Evolutionary conservation across 2,329 filamentous ascomycete genomes (phyloP).

Genomic region (Xylariales sp.): DNA sequence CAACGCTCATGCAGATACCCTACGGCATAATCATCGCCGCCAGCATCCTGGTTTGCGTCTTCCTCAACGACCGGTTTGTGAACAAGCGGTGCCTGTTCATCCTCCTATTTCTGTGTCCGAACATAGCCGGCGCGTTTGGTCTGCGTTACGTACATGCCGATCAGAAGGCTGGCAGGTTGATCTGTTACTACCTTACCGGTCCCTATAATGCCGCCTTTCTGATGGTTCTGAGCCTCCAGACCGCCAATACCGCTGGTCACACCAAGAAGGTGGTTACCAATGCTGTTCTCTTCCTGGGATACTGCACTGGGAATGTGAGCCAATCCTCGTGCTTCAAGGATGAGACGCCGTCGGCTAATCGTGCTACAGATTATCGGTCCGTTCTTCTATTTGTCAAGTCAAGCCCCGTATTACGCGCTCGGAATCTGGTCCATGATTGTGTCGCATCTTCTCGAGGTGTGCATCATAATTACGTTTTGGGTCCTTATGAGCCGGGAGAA

Average conservation of each 20-base stretch:
- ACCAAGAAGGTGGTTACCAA: conserved; percentile 59
- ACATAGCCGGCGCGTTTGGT: conserved; percentile 49
- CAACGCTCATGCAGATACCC: conserved; percentile 49
- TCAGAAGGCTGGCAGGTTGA: conserved; percentile 41
- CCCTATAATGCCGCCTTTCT: conserved; percentile 51
- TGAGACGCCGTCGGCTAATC: background rate
- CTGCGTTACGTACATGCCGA: conserved; percentile 41
- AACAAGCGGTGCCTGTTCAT: conserved; percentile 31
- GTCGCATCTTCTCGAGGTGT: conserved; percentile 46
- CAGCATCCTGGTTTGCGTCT: conserved; percentile 17
- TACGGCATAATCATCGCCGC: conserved; percentile 20
- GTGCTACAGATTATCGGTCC: conserved; percentile 38
- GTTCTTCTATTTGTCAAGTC: conserved; percentile 47
- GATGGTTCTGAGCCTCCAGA: conserved; percentile 32
- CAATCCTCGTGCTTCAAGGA: background rate
- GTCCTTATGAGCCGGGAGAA: conserved; percentile 45
- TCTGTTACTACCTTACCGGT: conserved; percentile 52
- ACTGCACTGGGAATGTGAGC: conserved; percentile 43
- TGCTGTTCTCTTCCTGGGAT: conserved; percentile 48
- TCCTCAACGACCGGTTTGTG: conserved; percentile 16
- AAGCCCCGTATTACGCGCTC: conserved; percentile 42
- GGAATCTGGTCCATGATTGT: conserved; percentile 56
- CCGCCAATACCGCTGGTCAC: conserved; percentile 44
- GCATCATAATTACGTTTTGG: conserved; percentile 39
- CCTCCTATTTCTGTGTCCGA: conserved; percentile 44